Conservation (phyloP, 1,284 basidiomycete genomes). For the Phellinidium pouzarii region DNA sequence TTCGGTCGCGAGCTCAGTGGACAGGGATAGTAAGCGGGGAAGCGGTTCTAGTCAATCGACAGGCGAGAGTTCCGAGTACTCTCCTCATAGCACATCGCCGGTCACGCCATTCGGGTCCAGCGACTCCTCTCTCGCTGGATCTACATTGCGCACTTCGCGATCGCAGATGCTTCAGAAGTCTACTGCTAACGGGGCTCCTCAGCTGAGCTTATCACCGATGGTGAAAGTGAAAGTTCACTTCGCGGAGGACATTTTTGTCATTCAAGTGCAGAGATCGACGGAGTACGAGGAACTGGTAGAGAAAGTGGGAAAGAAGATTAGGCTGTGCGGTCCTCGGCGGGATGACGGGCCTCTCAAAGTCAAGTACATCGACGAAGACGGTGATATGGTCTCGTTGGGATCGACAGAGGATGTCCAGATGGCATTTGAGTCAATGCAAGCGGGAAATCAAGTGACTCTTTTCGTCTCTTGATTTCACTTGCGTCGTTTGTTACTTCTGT, state of each 20-base stretch:
- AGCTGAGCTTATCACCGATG: slow-evolving; percentile 31
- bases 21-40: slow-evolving; percentile 49
- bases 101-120: slow-evolving; percentile 82
- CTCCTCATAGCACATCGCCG: slow-evolving; percentile 72
- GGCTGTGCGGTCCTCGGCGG: slow-evolving; percentile 73
- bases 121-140: slow-evolving; percentile 63
- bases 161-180: slow-evolving; percentile 35
- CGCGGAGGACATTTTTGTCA: slow-evolving; percentile 87
- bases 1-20: slow-evolving; percentile 31
- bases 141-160: slow-evolving; percentile 44
- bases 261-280: slow-evolving; percentile 76
- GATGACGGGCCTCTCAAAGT: slow-evolving; percentile 74
- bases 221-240: slow-evolving; percentile 87
- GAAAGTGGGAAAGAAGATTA: slow-evolving; percentile 88
- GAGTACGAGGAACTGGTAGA: slow-evolving; percentile 80
- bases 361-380: slow-evolving; percentile 87
- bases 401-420: slow-evolving; percentile 88
- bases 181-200: slow-evolving; percentile 25
- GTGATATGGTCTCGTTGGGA: slow-evolving; percentile 79
- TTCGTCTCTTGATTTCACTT: slow-evolving; percentile 38
- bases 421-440: slow-evolving; percentile 75
- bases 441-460: slow-evolving; percentile 67
- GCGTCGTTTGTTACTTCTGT: neutral
- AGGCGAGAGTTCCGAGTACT: slow-evolving; percentile 71
- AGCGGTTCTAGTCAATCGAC: slow-evolving; percentile 78